A percentile compares a stretch with the other conserved stretches of the same genome.
These are phyloP conservation scores for Cordyceps pruinosa DNA, from an alignment of 2,329 filamentous ascomycete species.

Conservation along the genomic window DNA sequence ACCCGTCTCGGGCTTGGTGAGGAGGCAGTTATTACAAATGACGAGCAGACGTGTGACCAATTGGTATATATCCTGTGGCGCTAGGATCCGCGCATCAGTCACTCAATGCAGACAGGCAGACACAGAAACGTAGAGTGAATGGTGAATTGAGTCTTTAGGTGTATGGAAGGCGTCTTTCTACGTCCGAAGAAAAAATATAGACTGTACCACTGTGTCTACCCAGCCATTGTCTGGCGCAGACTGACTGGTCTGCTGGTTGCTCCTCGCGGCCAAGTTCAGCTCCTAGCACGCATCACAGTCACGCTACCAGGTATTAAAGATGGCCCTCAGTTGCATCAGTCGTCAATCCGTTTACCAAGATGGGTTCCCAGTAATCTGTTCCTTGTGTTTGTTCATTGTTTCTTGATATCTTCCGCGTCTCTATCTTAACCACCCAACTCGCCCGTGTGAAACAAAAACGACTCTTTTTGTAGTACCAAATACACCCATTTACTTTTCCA, in stretches of 20 bases:
- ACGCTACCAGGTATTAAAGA: not conserved
- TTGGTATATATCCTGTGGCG: not conserved
- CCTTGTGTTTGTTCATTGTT: not conserved
- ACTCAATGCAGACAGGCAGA: too few relatives aligned
- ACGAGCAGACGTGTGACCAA: not conserved
- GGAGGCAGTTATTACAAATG: too few relatives aligned
- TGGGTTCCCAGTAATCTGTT: constrained; percentile 6
- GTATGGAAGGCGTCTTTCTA: too few relatives aligned
- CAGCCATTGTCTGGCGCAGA: too few relatives aligned
- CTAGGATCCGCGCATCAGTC: too few relatives aligned
- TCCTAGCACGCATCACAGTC: not conserved
- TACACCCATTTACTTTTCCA: constrained; percentile 10
- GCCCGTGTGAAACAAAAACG: constrained; percentile 4
- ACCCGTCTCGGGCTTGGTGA: not conserved
- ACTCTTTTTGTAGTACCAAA: constrained; percentile 10
- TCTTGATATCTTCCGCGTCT: constrained; percentile 1
- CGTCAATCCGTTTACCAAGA: constrained; percentile 7
- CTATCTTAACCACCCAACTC: constrained; percentile 9
- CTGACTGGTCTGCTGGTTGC: not conserved
- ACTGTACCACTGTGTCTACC: too few relatives aligned
- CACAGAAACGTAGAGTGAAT: too few relatives aligned
- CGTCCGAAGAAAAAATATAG: too few relatives aligned
- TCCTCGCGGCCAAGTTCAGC: not conserved
- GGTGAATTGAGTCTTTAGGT: too few relatives aligned
- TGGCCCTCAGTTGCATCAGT: not conserved